Percentiles rank a stretch among this genome's conserved stretches.
These are phyloP conservation scores for Starmerella vitae DNA, from an alignment of 805 yeast species.

Conservation along the genomic window DNA sequence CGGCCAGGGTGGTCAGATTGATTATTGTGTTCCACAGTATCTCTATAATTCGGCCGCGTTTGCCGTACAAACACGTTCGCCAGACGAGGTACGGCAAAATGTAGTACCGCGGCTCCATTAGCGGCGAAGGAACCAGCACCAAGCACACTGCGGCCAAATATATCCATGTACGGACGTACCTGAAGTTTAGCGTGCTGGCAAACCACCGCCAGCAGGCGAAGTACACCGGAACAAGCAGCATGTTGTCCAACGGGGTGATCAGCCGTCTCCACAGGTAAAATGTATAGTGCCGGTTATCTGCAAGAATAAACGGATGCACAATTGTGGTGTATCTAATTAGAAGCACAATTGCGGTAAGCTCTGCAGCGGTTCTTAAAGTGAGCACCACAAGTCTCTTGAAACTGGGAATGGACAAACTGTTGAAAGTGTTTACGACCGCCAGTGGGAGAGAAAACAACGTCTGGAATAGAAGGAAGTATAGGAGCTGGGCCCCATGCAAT, in stretches of 20 bases:
- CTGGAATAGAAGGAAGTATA: constrained; percentile 60
- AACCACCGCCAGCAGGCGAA: constrained; percentile 39
- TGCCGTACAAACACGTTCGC: constrained; percentile 39
- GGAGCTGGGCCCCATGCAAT: constrained; percentile 64
- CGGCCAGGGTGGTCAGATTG: constrained; percentile 37
- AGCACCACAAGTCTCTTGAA: neutral
- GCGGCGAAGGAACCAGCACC: constrained; percentile 76
- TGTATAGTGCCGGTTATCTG: constrained; percentile 89
- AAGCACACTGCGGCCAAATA: constrained; percentile 39
- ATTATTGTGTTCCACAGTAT: constrained; percentile 47
- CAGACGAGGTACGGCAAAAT: constrained; percentile 68
- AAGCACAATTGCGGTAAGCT: constrained; percentile 12
- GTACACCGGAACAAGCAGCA: constrained; percentile 50
- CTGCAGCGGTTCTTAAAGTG: neutral
- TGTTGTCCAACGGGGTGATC: constrained; percentile 27
- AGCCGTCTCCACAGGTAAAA: constrained; percentile 70
- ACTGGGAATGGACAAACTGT: neutral
- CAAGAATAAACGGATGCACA: constrained; percentile 78
- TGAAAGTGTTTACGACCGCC: constrained; percentile 37
- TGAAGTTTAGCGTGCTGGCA: constrained; percentile 24
- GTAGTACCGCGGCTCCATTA: constrained; percentile 88
- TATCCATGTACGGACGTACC: constrained; percentile 25
- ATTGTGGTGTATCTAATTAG: constrained; percentile 34
- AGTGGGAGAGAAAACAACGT: constrained; percentile 57
- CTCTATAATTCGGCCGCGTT: constrained; percentile 35